Evolutionary conservation across 2,329 filamentous ascomycete genomes (phyloP), one percentile per base, ranked within the genome.

Genomic region (Sclerotinia nivalis): DNA sequence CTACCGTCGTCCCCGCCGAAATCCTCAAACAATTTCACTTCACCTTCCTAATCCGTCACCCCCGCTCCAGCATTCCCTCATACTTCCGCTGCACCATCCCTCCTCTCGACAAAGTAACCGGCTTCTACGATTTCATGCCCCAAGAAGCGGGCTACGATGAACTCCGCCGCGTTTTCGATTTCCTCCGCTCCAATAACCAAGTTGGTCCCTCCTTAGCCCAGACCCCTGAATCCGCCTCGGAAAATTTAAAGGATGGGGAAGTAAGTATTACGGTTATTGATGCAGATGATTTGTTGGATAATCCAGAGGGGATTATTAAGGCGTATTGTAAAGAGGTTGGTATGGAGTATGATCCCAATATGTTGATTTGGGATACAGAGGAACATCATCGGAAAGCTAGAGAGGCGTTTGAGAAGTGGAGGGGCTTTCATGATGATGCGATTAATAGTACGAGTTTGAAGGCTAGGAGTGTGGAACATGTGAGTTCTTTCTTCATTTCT

Each of bases 1-100:
- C 94, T 1, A 97, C 93, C 0, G 90, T 96, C 37, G 82, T 98
- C 65, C 96, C 96, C 3, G 82, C 87, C 40, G 87, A 88, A 43
- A 83, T 93, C 71, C 84, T 98, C 70, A 86, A 88, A 77, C 85
- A 88, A 74, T 98, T 97, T 82, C 93, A 97, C 81, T 98, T 95
- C 83, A 93, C 94, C 31, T 98, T 99, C 82, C 86, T 98, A 73
- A 98, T 99, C 84, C 94, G 96, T 70, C 93, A 98, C 80, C 96
- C 96, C n/a, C 89, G 93, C 76, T 89, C 89, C 78, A 91, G 92
- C 76, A 94, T 98, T 74, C 96, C 96, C 10, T 97, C 93, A 60
- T 98, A 95, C 84, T 97, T 91, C 85, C 91, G 95, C 75, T 98
- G 95, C 86, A 97, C 93, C 64, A 87, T 97, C 68, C 94, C 96